These are phyloP conservation scores for Aspergillus carbonarius DNA, from an alignment of 2,329 filamentous ascomycete genomes.

Conservation along the genomic window DNA sequence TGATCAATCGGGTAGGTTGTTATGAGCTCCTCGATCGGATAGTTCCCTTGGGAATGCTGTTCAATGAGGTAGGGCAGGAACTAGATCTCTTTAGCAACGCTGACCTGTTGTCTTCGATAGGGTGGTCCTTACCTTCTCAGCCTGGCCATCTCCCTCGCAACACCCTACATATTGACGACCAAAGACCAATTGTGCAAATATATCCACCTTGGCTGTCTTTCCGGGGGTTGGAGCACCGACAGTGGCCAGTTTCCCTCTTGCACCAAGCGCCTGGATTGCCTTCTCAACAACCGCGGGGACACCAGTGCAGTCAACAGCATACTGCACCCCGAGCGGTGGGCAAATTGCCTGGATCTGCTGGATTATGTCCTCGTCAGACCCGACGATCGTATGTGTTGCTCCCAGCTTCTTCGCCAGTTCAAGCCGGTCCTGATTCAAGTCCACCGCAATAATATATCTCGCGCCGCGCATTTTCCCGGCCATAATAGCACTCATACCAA, in stretches of 20 bases:
- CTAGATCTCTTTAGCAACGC: slow-evolving; percentile 1
- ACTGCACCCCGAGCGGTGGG: slow-evolving; percentile 10
- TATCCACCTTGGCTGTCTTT: slow-evolving; percentile 13
- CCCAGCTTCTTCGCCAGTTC: slow-evolving; percentile 26
- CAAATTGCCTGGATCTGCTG: slow-evolving; percentile 10
- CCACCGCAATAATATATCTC: slow-evolving; percentile 28
- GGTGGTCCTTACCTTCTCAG: slow-evolving; percentile 17
- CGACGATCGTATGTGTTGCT: slow-evolving; percentile 26
- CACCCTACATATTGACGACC: slow-evolving; percentile 24
- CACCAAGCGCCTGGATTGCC: slow-evolving; percentile 21
- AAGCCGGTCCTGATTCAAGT: slow-evolving; percentile 20
- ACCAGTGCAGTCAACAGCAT: slow-evolving; percentile 24
- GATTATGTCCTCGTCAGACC: slow-evolving; percentile 7
- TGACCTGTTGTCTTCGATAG: not conserved
- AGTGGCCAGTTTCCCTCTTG: slow-evolving; percentile 17
- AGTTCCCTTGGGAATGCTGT: slow-evolving; percentile 49
- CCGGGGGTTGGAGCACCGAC: slow-evolving; percentile 20
- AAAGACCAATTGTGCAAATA: slow-evolving; percentile 19
- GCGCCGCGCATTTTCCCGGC: slow-evolving; percentile 26
- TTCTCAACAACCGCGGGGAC: slow-evolving; percentile 17
- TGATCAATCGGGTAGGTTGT: slow-evolving; percentile 43
- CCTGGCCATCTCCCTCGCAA: slow-evolving; percentile 20
- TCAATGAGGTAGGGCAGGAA: slow-evolving; percentile 49
- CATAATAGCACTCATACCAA: slow-evolving; percentile 36
- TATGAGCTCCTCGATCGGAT: slow-evolving; percentile 50